A percentile compares a stretch with the other conserved stretches of the same genome.
Conservation (phyloP, 2,329 filamentous ascomycete genomes). For the Fusarium buharicum region DNA sequence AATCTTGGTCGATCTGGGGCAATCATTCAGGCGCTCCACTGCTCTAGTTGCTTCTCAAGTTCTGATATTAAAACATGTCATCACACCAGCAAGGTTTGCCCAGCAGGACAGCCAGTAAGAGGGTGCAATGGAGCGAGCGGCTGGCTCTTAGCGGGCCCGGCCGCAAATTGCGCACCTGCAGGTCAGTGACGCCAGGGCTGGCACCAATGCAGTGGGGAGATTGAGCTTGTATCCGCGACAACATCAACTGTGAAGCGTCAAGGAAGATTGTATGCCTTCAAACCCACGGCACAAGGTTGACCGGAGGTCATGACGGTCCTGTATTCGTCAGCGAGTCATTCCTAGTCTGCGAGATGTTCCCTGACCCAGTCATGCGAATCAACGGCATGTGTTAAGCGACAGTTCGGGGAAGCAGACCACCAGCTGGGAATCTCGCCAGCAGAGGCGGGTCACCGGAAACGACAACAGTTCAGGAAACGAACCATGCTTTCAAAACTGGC, state of each 20-base stretch:
- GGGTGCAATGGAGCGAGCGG: conserved; percentile 22
- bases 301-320: conserved; percentile 14
- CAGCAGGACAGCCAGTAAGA: conserved; percentile 24
- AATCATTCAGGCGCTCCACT: neutral
- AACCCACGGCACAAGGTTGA: conserved; percentile 6
- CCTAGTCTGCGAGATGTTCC: conserved; percentile 19
- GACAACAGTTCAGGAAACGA: conserved; percentile 28
- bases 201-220: conserved; percentile 27
- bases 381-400: conserved; percentile 44
- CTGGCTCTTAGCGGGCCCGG: conserved; percentile 30
- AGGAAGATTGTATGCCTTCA: neutral
- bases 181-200: conserved; percentile 27
- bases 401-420: conserved; percentile 30
- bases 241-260: conserved; percentile 9
- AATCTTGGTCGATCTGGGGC: neutral
- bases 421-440: conserved; percentile 29
- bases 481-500: conserved; percentile 35
- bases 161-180: conserved; percentile 41
- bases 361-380: conserved; percentile 39
- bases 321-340: conserved; percentile 22
- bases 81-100: conserved; percentile 21
- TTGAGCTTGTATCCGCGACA: conserved; percentile 22
- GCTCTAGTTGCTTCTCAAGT: conserved; percentile 3
- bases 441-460: conserved; percentile 42
- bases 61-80: conserved; percentile 13